These are phyloP conservation scores for Xylaria sp. DNA, from an alignment of 495 filamentous ascomycete species.

Conservation along the genomic window DNA sequence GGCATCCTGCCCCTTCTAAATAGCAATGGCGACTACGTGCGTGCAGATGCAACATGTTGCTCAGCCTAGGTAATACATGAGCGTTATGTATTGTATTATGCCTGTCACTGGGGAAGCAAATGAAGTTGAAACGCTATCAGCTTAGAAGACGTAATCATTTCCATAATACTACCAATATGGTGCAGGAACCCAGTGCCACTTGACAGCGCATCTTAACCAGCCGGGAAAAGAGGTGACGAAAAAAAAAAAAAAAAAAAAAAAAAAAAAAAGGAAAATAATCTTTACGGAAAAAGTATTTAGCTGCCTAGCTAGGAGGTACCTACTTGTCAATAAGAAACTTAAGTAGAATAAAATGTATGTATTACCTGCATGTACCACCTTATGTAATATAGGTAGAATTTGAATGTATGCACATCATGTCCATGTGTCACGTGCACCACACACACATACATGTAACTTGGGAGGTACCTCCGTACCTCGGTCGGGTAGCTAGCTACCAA, in stretches of 20 bases:
- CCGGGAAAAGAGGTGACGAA: neutral
- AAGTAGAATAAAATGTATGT: no score
- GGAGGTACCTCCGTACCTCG: neutral
- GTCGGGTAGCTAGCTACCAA: neutral
- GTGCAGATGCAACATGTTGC: neutral
- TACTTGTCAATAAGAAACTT: neutral
- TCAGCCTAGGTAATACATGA: no score
- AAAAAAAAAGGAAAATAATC: no score
- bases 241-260: neutral
- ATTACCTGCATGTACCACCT: no score
- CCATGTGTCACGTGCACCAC: neutral
- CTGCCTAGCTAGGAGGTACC: no score
- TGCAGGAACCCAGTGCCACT: neutral
- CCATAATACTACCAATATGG: neutral
- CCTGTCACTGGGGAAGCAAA: neutral
- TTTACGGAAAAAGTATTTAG: no score
- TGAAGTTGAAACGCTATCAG: conserved; percentile 1
- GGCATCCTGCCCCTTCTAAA: neutral
- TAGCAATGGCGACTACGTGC: neutral
- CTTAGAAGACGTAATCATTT: conserved; percentile 1
- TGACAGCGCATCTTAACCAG: neutral
- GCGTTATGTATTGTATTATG: no score
- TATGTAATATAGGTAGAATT: no score
- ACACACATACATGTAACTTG: neutral
- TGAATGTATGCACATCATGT: no score